Base-by-base conservation (phyloP, 83 land plant genomes). In the Larix sibirica region DNA sequence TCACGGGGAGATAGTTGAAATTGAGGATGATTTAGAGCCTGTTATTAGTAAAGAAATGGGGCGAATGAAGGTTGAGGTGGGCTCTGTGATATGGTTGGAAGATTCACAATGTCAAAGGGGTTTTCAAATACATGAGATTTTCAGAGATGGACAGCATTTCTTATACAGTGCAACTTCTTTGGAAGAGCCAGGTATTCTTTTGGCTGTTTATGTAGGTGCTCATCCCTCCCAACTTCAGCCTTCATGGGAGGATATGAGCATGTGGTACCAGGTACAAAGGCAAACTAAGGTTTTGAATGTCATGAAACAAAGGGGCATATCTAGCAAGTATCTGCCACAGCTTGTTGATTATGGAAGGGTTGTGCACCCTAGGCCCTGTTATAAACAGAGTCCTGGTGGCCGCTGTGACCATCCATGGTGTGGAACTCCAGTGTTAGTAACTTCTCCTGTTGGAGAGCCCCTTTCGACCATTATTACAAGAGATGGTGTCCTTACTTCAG, bases 231-330 rank as follows among this genome's bases (percentile, higher is more conserved):
- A 90, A 75, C 90, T 93, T 21, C 94, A 90, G 87, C 94, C 94
- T 50, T 93, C 96, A 6, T 93, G 95, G 95, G 97, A 95, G 58
- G 97, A 95, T 78, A 95, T 95, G 92, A 92, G 92, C 79, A 84
- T 90, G 56, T 97, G 99, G 99, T 96, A 95, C 66, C 99, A 93
- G 84, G 99, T 97, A 4, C 99, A 97, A 80, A 88, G 99, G 81
- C 99, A 97, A 88, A 95, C 98, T 28, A 91, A 96, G 78, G 89
- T 97, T 62, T 86, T 97, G 81, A 97, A 90, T 81, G 83, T 88
- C 38, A 90, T 97, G 89, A 90, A 85, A 74, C 92, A 90, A 63
- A 79, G 84, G 74, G 91, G 88, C 21, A 77, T 90, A 44, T 87
- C 89, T 85, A 78, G 95, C 86, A 83, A 84, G 77, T 81, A 86